Base-by-base conservation (phyloP, 495 filamentous ascomycete genomes). In the Penicillium flavigenum region DNA sequence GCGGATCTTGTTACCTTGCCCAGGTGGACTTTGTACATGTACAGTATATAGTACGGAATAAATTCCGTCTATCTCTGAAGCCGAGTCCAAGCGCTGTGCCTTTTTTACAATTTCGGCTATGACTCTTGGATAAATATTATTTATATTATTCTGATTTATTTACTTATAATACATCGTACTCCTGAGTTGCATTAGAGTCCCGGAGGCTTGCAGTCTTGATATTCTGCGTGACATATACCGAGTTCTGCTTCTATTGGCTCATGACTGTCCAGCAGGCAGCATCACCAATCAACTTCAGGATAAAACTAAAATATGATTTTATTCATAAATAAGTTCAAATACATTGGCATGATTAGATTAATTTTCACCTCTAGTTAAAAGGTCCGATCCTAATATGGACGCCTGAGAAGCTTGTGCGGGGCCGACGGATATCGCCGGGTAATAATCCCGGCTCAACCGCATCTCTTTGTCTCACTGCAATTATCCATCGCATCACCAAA, bases 31-130 rank as follows among this genome's bases (percentile, higher is more conserved):
- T 10, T 36, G 19, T 39, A 39, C 19, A 12, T 27, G 12, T 39
- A 20, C 2, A n/a, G 11, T 43, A 38, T 12, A 31, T 12, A 16
- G 27, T 36, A 60, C 66, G 68, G 67, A 71, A 58, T 31, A 2
- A 11, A 60, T 69, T 65, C 68, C 66, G 53, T 11, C 14, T n/a
- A 19, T 14, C 2, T 41, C 24, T 17, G 46, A 43, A 54, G 51
- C 63, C 65, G 68, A 54, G 38, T n/a, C 29, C 54, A 58, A 65
- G 60, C 55, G 67, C 59, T 41, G n/a, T 16, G 16, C 17, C 48
- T 61, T 70, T 61, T 70, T 10, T 11, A 16, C 31, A 56, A 56
- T 58, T 70, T 60, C 68, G 63, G 68, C 63, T 42, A 4, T 43
- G 26, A n/a, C 27, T 27, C 7, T 29, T 8, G 27, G 7, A 29